Conservation (phyloP, 805 yeast genomes). For the Starmerella apicola region DNA sequence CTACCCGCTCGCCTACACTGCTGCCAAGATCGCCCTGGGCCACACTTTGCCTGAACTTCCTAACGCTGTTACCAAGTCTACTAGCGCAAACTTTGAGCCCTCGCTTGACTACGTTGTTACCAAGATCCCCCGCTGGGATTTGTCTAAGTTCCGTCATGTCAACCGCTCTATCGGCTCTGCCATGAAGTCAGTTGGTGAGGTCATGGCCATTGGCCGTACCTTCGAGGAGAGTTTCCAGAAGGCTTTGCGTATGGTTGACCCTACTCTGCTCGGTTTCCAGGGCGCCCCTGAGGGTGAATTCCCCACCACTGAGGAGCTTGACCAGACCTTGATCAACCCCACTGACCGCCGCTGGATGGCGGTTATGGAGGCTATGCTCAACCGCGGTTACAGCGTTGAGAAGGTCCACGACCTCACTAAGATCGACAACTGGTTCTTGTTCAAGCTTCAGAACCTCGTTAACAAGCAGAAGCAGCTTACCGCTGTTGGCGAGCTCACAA, state of each 20-base stretch:
- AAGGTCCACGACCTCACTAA: conserved; percentile 82
- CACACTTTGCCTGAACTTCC: conserved; percentile 82
- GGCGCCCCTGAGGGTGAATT: conserved; percentile 46
- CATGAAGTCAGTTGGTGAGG: conserved; percentile 99
- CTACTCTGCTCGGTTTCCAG: conserved; percentile 82
- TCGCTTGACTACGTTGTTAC: conserved; percentile 93
- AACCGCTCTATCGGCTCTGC: conserved; percentile 37
- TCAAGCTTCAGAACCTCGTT: conserved; percentile 67
- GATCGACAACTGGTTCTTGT: conserved; percentile 93
- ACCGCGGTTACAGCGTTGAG: conserved; percentile 80
- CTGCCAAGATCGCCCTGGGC: conserved; percentile 90
- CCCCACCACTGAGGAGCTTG: conserved; percentile 28
- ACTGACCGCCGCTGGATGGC: conserved; percentile 96
- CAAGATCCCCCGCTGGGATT: conserved; percentile 98
- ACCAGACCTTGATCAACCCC: conserved; percentile 86
- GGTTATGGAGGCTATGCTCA: conserved; percentile 86
- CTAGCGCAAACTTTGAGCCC: conserved; percentile 96
- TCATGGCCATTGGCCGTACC: conserved; percentile 94
- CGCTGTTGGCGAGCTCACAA: conserved; percentile 28
- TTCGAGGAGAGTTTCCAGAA: conserved; percentile 97
- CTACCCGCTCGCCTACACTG: conserved; percentile 94
- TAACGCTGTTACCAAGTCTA: conserved; percentile 85
- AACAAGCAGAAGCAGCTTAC: conserved; percentile 48
- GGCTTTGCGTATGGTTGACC: conserved; percentile 82
- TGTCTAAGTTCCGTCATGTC: conserved; percentile 88